phyloP scores from a whole-genome alignment of 163 green algal genomes.

The Scenedesmus sp. region DNA sequence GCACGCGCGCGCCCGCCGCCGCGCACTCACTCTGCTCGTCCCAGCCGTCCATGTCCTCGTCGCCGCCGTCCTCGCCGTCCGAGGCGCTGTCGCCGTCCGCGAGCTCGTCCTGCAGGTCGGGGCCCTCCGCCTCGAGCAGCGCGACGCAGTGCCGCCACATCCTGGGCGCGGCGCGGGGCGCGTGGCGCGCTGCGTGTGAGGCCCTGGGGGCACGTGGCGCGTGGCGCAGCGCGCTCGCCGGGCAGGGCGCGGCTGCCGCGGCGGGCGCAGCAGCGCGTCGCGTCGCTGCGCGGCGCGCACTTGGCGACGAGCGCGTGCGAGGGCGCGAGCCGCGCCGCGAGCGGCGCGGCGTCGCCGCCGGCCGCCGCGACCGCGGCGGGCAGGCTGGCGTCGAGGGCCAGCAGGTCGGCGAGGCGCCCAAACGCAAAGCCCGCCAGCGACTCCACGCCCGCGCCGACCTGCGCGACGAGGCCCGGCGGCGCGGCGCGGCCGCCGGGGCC shows the following conservation, averaged over 20 bases:
- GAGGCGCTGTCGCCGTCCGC: slow-evolving; percentile 2
- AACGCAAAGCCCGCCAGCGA: not conserved
- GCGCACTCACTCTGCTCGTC: not conserved
- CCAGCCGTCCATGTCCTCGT: slow-evolving; percentile 2
- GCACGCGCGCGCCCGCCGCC: not conserved
- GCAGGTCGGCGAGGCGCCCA: slow-evolving; percentile 9
- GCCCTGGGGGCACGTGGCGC: too few species aligned
- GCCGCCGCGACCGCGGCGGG: slow-evolving; percentile 1
- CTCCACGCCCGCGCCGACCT: not conserved
- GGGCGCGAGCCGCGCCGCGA: too few species aligned
- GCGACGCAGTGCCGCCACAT: slow-evolving; percentile 26
- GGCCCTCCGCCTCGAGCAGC: slow-evolving; percentile 2
- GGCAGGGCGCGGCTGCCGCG: too few species aligned
- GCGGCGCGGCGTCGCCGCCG: too few species aligned
- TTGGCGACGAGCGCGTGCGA: too few species aligned
- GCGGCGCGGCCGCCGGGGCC: not conserved
- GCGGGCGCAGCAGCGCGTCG: too few species aligned
- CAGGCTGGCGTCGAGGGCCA: slow-evolving; percentile 3
- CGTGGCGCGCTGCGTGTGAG: too few species aligned
- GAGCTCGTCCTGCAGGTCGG: slow-evolving; percentile 3
- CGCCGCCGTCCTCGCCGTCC: not conserved
- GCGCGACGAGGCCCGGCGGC: not conserved
- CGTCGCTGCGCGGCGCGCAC: too few species aligned
- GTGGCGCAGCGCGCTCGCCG: too few species aligned
- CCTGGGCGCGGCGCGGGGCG: too few species aligned